A percentile compares a stretch with the other conserved stretches of the same genome.
phyloP scores from a whole-genome alignment of 495 filamentous ascomycete species.

The Haplographium delicatum region DNA sequence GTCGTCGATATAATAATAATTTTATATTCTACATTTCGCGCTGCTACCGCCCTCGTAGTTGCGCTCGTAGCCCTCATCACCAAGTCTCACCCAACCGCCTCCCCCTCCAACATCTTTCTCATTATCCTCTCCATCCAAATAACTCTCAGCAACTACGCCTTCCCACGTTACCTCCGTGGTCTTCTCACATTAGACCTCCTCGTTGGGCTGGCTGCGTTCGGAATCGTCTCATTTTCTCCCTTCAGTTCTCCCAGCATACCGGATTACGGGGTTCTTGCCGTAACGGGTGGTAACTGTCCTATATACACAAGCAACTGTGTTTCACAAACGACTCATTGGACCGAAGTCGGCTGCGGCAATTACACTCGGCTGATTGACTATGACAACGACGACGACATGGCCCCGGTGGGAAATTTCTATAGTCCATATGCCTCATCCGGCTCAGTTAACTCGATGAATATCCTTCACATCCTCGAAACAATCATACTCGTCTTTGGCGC shows the following conservation, averaged over 20 bases:
- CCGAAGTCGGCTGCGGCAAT: background rate
- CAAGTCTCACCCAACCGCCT: background rate
- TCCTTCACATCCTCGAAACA: background rate
- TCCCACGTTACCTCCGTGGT: background rate
- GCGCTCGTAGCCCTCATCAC: background rate
- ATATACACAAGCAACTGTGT: background rate
- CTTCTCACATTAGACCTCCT: background rate
- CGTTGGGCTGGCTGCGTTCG: background rate
- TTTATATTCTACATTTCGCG: background rate
- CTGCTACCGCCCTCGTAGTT: background rate
- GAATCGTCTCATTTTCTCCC: background rate
- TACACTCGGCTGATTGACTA: background rate
- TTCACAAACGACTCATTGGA: background rate
- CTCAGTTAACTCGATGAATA: background rate
- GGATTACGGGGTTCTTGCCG: background rate
- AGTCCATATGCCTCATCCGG: background rate
- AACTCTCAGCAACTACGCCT: background rate
- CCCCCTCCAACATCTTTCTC: slow-evolving; percentile 1
- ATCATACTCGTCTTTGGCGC: background rate
- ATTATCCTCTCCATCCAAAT: slow-evolving; percentile 7
- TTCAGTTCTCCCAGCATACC: background rate
- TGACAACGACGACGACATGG: background rate
- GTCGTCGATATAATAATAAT: background rate
- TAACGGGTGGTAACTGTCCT: background rate
- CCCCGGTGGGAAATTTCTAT: background rate